Evolutionary conservation across 257 asterid species (phyloP), one percentile per base, ranked within the genome.

Genomic region (Marsdenia floribunda): DNA sequence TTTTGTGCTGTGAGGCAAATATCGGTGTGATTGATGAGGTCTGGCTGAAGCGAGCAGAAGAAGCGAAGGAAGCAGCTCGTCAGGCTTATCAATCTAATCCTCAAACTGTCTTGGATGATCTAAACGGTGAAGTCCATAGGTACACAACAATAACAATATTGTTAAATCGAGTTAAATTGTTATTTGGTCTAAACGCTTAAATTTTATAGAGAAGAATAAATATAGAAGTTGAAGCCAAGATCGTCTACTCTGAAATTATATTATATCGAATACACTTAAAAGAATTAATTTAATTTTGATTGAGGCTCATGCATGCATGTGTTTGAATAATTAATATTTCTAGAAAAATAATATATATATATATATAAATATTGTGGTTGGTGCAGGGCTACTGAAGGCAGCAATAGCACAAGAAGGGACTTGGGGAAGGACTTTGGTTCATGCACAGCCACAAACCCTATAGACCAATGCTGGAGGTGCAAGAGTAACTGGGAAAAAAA

Each of bases 401-500:
- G 35, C 42, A 78, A 61, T 42, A 79, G 76, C 69, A 74, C 78
- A 37, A 73, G 83, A 66, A 71, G 83, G 66, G 78, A 26, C 24
- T 64, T 79, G 54, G 73, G 19, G 44, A 82, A 58, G 68, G 18
- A 81, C 54, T 1, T 33, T 2, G 81, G 81, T 37, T 75, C 79
- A 61, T 82, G 86, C 53, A 35, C 3, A 26, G 80, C 86, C 3
- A 79, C 83, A 33, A 82, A 82, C 60, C 86, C 84, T 2, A 79
- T 82, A 26, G 86, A 82, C 7, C 69, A 59, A 73, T 82, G 86
- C 24, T 82, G 86, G 86, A 82, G 86, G 64, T 82, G 86, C 42
- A 42, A 70, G 12, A 57, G 26, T n/a, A 68, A 79, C 33, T 82
- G 86, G 86, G 78, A 73, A 4, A 40, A 37, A 40, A 71, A 77